phyloP scores from a whole-genome alignment of 2,329 filamentous ascomycete genomes.

The Colletotrichum gloeosporioides region DNA sequence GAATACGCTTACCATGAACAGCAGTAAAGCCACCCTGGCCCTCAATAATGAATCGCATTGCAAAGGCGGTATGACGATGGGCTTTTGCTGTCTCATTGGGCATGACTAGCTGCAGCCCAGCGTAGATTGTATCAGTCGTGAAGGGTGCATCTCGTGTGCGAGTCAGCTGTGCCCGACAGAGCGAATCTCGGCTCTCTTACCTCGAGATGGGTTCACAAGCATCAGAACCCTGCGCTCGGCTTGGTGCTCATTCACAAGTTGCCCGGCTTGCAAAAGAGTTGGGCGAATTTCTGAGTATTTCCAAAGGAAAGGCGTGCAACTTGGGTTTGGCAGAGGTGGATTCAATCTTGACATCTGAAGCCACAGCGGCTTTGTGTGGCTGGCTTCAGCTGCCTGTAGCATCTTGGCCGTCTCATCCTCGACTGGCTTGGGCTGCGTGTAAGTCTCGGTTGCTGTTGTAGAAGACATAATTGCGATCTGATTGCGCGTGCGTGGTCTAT shows the following conservation, averaged over 20 bases:
- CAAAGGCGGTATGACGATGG: slow-evolving; percentile 59
- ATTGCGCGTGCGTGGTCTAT: background rate
- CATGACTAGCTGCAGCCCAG: slow-evolving; percentile 59
- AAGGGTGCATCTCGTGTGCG: slow-evolving; percentile 47
- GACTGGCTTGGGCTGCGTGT: background rate
- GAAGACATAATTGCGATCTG: background rate
- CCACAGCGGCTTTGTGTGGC: slow-evolving; percentile 44
- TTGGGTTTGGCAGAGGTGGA: slow-evolving; percentile 49
- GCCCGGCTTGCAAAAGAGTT: slow-evolving; percentile 34
- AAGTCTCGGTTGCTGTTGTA: background rate
- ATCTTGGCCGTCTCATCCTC: background rate
- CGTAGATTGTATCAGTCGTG: slow-evolving; percentile 61
- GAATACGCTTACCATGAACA: slow-evolving; percentile 53
- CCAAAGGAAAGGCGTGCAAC: slow-evolving; percentile 38
- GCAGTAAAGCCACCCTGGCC: slow-evolving; percentile 59
- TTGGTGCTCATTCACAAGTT: slow-evolving; percentile 36
- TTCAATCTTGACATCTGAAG: slow-evolving; percentile 47
- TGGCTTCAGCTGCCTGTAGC: slow-evolving; percentile 1
- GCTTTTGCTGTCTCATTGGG: slow-evolving; percentile 57
- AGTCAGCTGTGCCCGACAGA: background rate
- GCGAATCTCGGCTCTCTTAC: slow-evolving; percentile 32
- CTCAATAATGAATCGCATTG: slow-evolving; percentile 61
- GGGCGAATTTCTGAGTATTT: slow-evolving; percentile 35
- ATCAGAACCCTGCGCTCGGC: slow-evolving; percentile 42
- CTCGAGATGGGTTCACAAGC: slow-evolving; percentile 38